Evolutionary conservation across 345 rosid species (phyloP), one percentile per base, ranked within the genome.

Genomic region (Arabis hirsuta): DNA sequence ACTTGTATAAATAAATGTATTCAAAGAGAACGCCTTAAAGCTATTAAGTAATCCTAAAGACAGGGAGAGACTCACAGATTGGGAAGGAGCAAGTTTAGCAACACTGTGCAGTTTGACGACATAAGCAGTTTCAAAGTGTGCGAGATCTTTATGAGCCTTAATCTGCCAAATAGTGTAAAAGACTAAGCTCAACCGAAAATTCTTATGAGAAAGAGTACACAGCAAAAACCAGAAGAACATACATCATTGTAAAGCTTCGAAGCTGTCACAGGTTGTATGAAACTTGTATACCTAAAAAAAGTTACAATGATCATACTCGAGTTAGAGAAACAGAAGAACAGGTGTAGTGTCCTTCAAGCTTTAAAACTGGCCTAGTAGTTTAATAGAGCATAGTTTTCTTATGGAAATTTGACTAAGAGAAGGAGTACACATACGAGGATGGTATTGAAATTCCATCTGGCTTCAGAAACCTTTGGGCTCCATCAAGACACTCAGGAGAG

Each of bases 401-500:
- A 50, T 34, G 51, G 27, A 64, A 63, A 46, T 52, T 38, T 39
- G 20, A 67, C 38, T 42, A 6, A 38, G 31, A 24, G 31, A 43
- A 60, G 65, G 71, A 57, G 55, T 65, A 65, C 60, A 87, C 99
- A 47, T 87, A 92, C 98, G 90, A 87, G 75, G 94, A 84, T 73
- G 99, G 99, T 81, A 95, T 92, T 47, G 99, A 95, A 72, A 95
- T 91, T 66, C 98, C 99, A 67, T 92, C 98, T 76, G 79, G 64
- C 82, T 92, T 95, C 84, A 92, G 65, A 79, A 91, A 91, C 83
- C 90, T 80, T 76, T 95, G 97, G n/a, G 99, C 99, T 76, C 99
- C 99, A 80, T 95, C 99, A 65, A 95, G 96, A 79, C 99, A 92
- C 73, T 95, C 98, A 11, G 99, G 99, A 74, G 99, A 95, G 54